phyloP scores from a whole-genome alignment of 1,139 yeast species.

The Waltiozyma sp. region DNA sequence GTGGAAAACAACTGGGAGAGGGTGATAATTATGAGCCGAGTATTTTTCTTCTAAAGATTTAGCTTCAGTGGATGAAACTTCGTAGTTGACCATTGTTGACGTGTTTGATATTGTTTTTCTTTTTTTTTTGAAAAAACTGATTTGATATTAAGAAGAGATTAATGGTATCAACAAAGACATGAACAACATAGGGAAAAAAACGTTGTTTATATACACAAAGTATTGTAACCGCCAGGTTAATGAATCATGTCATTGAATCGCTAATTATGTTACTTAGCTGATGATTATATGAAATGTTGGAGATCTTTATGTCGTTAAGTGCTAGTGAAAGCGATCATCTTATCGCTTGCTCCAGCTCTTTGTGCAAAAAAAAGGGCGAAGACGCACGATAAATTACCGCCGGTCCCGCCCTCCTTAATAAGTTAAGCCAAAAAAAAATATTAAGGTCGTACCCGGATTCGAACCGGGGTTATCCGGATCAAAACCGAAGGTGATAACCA shows the following conservation, averaged over 20 bases:
- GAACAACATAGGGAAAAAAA: background rate
- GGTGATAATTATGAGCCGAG: conserved; percentile 96
- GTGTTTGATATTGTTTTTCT: background rate
- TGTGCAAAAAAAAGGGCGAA: background rate
- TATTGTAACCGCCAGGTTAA: no score
- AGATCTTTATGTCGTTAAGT: conserved; percentile 6
- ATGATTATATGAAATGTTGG: background rate
- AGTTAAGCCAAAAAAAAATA: conserved; percentile 17
- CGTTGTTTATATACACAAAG: background rate
- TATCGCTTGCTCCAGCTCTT: background rate
- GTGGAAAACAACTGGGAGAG: conserved; percentile 87
- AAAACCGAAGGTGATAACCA: conserved; percentile 60
- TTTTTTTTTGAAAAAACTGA: no score
- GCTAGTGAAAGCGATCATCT: conserved; percentile 10
- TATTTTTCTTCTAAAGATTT: conserved; percentile 61
- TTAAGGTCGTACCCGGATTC: conserved; percentile 87
- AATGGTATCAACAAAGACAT: no score
- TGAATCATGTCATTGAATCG: conserved; percentile 4
- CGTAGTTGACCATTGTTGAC: conserved; percentile 11
- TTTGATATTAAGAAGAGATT: no score
- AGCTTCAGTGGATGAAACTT: conserved; percentile 56
- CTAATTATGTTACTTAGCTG: conserved; percentile 14
- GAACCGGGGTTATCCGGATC: conserved; percentile 90
- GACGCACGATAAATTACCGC: no score
- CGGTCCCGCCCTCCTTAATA: no score